Evolutionary conservation across 1,284 basidiomycete species (phyloP), one percentile per base, ranked within the genome.

Genomic region (Lentinus polychrous): DNA sequence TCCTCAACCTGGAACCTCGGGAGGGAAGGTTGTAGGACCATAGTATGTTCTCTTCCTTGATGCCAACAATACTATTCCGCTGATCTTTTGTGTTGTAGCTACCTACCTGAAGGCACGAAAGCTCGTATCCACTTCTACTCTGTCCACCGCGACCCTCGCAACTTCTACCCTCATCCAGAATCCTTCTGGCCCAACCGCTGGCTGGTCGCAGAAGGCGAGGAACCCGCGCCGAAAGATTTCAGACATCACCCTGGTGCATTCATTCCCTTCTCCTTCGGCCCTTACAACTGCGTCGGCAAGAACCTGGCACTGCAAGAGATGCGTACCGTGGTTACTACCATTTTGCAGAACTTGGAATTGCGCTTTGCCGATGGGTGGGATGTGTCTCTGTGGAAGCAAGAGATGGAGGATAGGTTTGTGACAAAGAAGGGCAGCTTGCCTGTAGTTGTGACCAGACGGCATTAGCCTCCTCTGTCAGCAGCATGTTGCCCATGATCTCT

Each of bases 111-210:
- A 38, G 58, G 57, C 31, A 64, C 58, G 2, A 51, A 54, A 11
- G 53, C 59, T 3, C 56, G 56, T 23, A 52, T 60, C 44, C 57
- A 59, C 43, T 55, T 53, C 23, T 62, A 60, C 49, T 49, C 52
- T 23, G 43, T 66, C 1, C 63, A 66, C 18, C 61, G 61, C 32
- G 63, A 67, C 50, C 55, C 61, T 1, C 59, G 57, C 27, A 57
- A 66, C 55, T 67, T 64, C 55, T 58, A 57, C 8, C 58, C 59
- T 8, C 42, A 56, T 10, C 58, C 66, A 1, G 55, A 61, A 41
- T 41, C 42, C 31, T 67, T 65, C 56, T 57, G 57, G 55, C 65
- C 65, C 4, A 61, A 64, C 32, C 59, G 64, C 15, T 67, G 65
- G 64, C 55, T 64, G 33, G 46, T 50, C 41, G 53, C 50, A 18